These are phyloP conservation scores for Glycine soja DNA, from an alignment of 306 rosid species.

Conservation along the genomic window DNA sequence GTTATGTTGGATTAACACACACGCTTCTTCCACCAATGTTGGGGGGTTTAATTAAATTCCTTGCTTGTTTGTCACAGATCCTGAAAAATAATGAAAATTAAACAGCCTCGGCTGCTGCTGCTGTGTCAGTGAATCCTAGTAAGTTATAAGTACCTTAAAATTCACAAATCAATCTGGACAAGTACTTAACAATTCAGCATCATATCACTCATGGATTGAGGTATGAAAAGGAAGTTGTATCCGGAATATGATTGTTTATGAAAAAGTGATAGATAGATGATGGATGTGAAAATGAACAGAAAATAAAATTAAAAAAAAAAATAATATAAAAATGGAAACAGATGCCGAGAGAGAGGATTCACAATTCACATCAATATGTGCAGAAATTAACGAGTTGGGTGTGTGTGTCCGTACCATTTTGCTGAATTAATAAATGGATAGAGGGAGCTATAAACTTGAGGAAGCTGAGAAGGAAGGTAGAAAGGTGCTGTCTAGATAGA, in stretches of 20 bases:
- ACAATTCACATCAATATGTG: neutral
- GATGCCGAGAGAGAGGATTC: conserved; percentile 31
- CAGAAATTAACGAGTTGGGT: conserved; percentile 20
- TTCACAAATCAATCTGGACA: neutral
- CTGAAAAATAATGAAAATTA: neutral
- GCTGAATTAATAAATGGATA: conserved; percentile 27
- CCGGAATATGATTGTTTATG: conserved; percentile 1
- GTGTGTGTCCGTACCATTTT: conserved; percentile 34
- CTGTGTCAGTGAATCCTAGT: conserved; percentile 3
- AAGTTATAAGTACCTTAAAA: neutral
- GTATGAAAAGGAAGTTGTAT: conserved; percentile 14
- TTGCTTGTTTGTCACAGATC: conserved; percentile 39
- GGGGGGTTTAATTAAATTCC: neutral
- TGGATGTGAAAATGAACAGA: neutral
- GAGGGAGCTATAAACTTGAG: neutral
- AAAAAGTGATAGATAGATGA: conserved; percentile 23
- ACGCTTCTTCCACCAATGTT: conserved; percentile 28
- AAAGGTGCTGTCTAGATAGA: too few relatives aligned
- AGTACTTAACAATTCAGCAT: conserved; percentile 9
- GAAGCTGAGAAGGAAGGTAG: too few relatives aligned
- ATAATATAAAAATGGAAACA: neutral
- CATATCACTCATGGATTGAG: neutral
- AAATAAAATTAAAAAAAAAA: neutral
- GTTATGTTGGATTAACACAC: conserved; percentile 1
- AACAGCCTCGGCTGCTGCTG: neutral